Conservation (phyloP, 495 filamentous ascomycete species). For the Staphylotrichum longicolle region DNA sequence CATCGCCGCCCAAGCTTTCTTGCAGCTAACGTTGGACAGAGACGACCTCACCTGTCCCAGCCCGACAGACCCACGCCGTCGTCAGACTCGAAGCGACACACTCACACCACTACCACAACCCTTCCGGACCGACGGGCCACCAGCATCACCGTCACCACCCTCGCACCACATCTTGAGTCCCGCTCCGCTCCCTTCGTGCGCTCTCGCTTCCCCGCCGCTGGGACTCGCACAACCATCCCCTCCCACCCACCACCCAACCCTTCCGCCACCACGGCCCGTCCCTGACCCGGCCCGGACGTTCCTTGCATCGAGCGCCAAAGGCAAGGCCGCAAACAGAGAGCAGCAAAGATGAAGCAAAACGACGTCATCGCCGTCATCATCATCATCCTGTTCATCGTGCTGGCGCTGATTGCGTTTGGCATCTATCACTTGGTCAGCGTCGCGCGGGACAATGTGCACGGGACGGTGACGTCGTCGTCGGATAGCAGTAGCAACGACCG, state of each 20-base stretch:
- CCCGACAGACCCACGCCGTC: slow-evolving; percentile 1
- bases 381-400: slow-evolving; percentile 72
- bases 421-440: slow-evolving; percentile 61
- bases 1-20: not conserved
- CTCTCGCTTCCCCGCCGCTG: not conserved
- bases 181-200: not conserved
- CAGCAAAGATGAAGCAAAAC: slow-evolving; percentile 63
- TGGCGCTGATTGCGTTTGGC: slow-evolving; percentile 65
- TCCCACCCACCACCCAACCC: no score
- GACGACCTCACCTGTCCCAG: not conserved
- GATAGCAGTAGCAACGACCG: slow-evolving; percentile 31
- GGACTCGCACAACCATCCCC: no score
- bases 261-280: no score
- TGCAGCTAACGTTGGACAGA: slow-evolving; percentile 16
- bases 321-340: not conserved
- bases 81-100: slow-evolving; percentile 2
- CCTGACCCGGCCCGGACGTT: not conserved
- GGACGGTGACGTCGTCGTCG: slow-evolving; percentile 31
- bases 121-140: not conserved
- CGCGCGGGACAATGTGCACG: slow-evolving; percentile 42
- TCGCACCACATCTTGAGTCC: not conserved
- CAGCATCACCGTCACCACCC: not conserved
- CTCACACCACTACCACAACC: slow-evolving; percentile 10
- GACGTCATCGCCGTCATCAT: slow-evolving; percentile 79
- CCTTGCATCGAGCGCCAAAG: not conserved